A percentile compares a stretch with the other conserved stretches of the same genome.
These are phyloP conservation scores for Neonectria punicea DNA, from an alignment of 2,329 filamentous ascomycete species.

Conservation along the genomic window DNA sequence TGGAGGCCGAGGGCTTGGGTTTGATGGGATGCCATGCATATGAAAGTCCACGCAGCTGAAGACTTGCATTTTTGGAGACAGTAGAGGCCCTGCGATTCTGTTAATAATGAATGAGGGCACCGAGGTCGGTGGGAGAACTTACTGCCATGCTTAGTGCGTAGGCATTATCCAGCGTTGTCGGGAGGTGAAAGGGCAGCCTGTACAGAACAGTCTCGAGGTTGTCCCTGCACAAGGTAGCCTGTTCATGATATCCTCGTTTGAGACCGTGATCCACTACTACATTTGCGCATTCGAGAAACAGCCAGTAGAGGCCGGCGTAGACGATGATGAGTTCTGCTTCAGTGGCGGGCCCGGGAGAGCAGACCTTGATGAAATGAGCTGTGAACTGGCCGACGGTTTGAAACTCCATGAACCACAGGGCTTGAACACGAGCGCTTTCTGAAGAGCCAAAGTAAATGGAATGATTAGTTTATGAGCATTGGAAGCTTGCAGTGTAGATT, in stretches of 20 bases:
- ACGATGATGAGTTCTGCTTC: slow-evolving; percentile 36
- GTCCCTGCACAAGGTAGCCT: slow-evolving; percentile 28
- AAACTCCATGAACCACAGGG: slow-evolving; percentile 28
- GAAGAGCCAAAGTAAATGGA: too few relatives aligned
- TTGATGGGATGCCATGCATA: slow-evolving; percentile 32
- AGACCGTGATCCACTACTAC: slow-evolving; percentile 4
- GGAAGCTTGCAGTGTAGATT: not conserved
- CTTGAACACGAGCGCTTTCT: slow-evolving; percentile 21
- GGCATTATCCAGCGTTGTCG: slow-evolving; percentile 26
- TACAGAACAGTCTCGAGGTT: slow-evolving; percentile 39
- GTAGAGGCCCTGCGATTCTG: slow-evolving; percentile 20
- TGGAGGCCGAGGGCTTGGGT: slow-evolving; percentile 36
- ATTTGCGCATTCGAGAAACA: slow-evolving; percentile 35
- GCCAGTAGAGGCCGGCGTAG: slow-evolving; percentile 33
- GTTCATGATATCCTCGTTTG: slow-evolving; percentile 25
- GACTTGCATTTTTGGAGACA: slow-evolving; percentile 35
- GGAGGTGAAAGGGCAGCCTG: slow-evolving; percentile 33
- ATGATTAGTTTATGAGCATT: not conserved
- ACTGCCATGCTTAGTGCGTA: slow-evolving; percentile 36
- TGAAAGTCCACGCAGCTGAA: slow-evolving; percentile 36
- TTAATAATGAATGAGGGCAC: too few relatives aligned
- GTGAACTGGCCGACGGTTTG: slow-evolving; percentile 28
- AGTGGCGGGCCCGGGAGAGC: slow-evolving; percentile 28
- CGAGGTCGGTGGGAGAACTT: not conserved
- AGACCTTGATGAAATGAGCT: slow-evolving; percentile 36